Conservation (phyloP, 441 rosid species). For the Hypseocharis bilobata region DNA sequence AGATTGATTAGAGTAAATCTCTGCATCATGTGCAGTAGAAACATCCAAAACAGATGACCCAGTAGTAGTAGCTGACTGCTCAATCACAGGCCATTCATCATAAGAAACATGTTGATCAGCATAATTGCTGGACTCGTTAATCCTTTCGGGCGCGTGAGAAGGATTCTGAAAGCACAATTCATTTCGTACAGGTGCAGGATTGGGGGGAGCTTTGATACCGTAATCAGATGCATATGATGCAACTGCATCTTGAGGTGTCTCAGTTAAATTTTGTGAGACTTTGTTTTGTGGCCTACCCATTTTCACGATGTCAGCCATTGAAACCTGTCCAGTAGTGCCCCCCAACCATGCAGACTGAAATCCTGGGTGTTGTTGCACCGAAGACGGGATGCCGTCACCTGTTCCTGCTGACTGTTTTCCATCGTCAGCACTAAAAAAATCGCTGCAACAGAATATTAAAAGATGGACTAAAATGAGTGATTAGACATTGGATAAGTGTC, state of each 20-base stretch:
- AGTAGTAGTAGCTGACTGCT: conserved; percentile 19
- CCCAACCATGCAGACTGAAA: conserved; percentile 26
- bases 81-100: conserved; percentile 26
- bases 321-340: conserved; percentile 25
- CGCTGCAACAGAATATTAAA: conserved; percentile 24
- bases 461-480: conserved; percentile 8
- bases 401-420: conserved; percentile 27
- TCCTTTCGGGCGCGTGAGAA: conserved; percentile 13
- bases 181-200: conserved; percentile 9
- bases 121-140: conserved; percentile 11
- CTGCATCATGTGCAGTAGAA: conserved; percentile 13
- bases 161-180: conserved; percentile 17
- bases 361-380: conserved; percentile 18
- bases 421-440: conserved; percentile 29
- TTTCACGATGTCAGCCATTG: conserved; percentile 38
- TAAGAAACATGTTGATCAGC: conserved; percentile 22
- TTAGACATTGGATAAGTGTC: conserved; percentile 5
- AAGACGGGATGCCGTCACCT: conserved; percentile 20
- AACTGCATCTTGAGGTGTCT: conserved; percentile 22
- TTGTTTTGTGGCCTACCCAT: conserved; percentile 24
- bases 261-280: conserved; percentile 22
- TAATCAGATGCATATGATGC: conserved; percentile 9
- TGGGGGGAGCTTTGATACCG: conserved; percentile 15
- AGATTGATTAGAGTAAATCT: conserved; percentile 14
- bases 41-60: conserved; percentile 15